phyloP scores from a whole-genome alignment of 306 rosid species.

The Quercus bicolor region DNA sequence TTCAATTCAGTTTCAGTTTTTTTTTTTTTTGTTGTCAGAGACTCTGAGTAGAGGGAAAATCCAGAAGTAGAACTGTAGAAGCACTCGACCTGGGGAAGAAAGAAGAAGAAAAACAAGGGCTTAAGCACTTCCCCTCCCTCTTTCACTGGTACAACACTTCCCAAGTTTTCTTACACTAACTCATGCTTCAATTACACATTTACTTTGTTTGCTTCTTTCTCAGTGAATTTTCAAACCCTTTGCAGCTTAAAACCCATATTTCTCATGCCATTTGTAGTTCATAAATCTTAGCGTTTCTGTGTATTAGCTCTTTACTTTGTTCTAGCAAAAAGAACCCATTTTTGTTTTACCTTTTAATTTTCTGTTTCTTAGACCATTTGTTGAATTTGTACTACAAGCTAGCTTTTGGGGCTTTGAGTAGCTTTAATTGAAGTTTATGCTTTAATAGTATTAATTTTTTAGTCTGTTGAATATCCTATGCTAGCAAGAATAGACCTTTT shows the following conservation, averaged over 20 bases:
- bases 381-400: constrained; percentile 17
- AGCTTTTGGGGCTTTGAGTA: constrained; percentile 22
- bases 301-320: not conserved
- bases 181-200: not conserved
- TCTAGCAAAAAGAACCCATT: constrained; percentile 1
- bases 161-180: not conserved
- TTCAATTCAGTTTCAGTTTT: too few relatives aligned
- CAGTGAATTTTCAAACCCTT: not conserved
- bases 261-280: not conserved
- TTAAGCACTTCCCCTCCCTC: constrained; percentile 12
- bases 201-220: not conserved
- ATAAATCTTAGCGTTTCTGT: not conserved
- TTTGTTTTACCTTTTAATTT: constrained; percentile 2
- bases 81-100: constrained; percentile 13
- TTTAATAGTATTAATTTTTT: too few relatives aligned
- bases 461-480: not conserved
- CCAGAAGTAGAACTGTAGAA: not conserved
- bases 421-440: constrained; percentile 2
- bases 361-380: not conserved
- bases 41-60: not conserved
- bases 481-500: constrained; percentile 7
- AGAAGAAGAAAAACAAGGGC: constrained; percentile 27
- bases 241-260: not conserved
- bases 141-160: constrained; percentile 24
- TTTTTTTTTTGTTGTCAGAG: not conserved